Evolutionary conservation across 176 grass and related monocot species (phyloP), one percentile per base, ranked within the genome.

Genomic region (Juncus effusus): DNA sequence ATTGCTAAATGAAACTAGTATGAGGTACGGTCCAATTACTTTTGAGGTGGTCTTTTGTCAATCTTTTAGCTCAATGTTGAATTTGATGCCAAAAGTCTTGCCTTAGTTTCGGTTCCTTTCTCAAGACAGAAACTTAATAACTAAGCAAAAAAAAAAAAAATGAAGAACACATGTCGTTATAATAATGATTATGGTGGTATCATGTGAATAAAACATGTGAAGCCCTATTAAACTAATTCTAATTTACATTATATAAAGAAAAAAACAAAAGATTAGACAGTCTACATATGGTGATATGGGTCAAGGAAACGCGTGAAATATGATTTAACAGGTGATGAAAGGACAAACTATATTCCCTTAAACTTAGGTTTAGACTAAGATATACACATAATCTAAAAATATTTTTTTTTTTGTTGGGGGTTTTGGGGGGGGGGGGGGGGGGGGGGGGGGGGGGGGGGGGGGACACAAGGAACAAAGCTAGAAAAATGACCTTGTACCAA

Each of bases 81-180:
- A 7, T 41, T 71, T 45, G 54, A 7, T 71, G 6, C 50, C 40
- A 54, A 40, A 52, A 40, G 19, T 6, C 4, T 9, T 14, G 36
- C 38, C 13, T 44, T 40, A 57, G 36, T 10, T 36, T 67, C 40
- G 54, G 67, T 57, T 72, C 54, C 67, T 19, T 58, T 28, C n/a
- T 42, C 9, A 55, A 53, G 7, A 42, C 38, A 72, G 36, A 56
- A 69, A 72, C 68, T 72, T 72, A 59, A 40, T 72, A 50, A 38
- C 7, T 42, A 71, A 71, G 68, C 54, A 42, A 71, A 45, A 68
- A 38, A 19, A 41, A 28, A 28, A 19, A 59, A 42, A 0, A 12
- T 6, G 37, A 41, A 42, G 19, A 28, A 28, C 1, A 28, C 40
- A 70, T 57, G 44, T 9, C 44, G 2, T n/a, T n/a, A n/a, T n/a